These are phyloP conservation scores for Verticillium tricorpus DNA, from an alignment of 2,329 filamentous ascomycete genomes.

Conservation along the genomic window DNA sequence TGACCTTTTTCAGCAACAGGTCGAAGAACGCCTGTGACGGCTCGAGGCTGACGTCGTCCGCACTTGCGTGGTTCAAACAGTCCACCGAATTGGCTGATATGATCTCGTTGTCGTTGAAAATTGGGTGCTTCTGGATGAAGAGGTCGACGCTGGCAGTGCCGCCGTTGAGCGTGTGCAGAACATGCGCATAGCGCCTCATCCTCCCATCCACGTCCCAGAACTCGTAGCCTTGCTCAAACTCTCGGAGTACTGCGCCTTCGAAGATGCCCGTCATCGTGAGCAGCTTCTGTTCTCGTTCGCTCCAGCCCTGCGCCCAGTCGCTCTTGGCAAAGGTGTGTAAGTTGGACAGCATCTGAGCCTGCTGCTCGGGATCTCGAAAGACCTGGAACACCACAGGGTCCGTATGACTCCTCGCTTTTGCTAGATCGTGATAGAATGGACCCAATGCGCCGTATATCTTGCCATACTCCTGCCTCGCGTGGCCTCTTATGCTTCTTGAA, in stretches of 20 bases:
- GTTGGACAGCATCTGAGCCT: conserved; percentile 84
- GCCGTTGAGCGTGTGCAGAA: conserved; percentile 77
- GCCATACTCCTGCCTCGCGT: conserved; percentile 84
- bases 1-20: conserved; percentile 66
- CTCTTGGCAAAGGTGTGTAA: conserved; percentile 73
- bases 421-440: conserved; percentile 84
- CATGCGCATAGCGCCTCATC: conserved; percentile 86
- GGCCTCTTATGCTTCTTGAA: conserved; percentile 74
- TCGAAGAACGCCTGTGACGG: conserved; percentile 81
- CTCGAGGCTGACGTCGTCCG: conserved; percentile 69
- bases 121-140: conserved; percentile 83
- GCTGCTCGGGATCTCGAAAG: conserved; percentile 82
- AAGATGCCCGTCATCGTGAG: conserved; percentile 75
- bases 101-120: conserved; percentile 70
- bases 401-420: conserved; percentile 64
- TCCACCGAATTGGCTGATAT: conserved; percentile 68
- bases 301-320: conserved; percentile 74
- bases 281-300: conserved; percentile 66
- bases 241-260: conserved; percentile 81
- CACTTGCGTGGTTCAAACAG: conserved; percentile 66
- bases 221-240: conserved; percentile 92
- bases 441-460: conserved; percentile 84
- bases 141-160: conserved; percentile 74
- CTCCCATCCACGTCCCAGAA: conserved; percentile 81
- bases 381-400: conserved; percentile 82